A percentile compares a stretch with the other conserved stretches of the same genome.
Conservation (phyloP, 163 green algal species). For the Smithsoniella earleae region DNA sequence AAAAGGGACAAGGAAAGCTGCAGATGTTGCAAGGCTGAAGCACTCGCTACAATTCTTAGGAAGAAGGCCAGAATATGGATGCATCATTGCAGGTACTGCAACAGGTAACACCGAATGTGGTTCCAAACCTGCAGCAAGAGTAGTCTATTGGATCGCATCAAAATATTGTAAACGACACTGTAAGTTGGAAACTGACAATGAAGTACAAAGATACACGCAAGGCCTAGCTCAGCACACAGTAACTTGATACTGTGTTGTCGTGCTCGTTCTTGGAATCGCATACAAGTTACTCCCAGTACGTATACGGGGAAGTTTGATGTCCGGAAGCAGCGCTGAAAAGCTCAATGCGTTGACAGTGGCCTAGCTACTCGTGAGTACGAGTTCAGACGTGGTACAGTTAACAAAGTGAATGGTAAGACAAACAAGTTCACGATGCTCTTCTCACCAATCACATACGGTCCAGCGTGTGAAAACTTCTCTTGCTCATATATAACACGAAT, state of each 20-base stretch:
- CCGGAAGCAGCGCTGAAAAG: too few species aligned
- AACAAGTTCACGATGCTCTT: not conserved
- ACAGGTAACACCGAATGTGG: conserved; percentile 47
- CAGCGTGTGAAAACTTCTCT: not conserved
- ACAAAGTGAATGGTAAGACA: not conserved
- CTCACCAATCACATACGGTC: conserved; percentile 22
- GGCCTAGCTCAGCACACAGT: too few species aligned
- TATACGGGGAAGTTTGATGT: too few species aligned
- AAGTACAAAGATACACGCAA: too few species aligned
- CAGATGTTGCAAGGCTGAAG: conserved; percentile 38
- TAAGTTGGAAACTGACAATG: too few species aligned
- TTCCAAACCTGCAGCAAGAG: conserved; percentile 36
- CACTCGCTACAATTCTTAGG: conserved; percentile 35
- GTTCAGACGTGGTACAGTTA: too few species aligned
- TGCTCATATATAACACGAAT: not conserved
- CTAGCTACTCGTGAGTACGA: too few species aligned
- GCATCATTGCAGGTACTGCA: conserved; percentile 40
- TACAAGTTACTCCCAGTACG: too few species aligned
- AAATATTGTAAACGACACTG: too few species aligned
- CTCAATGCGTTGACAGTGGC: too few species aligned
- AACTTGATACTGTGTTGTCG: not conserved
- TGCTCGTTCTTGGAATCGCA: too few species aligned
- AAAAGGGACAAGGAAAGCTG: conserved; percentile 44
- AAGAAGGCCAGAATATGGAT: conserved; percentile 34
- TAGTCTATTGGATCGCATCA: too few species aligned